Evolutionary conservation across 441 rosid genomes (phyloP).

Genomic region (Gossypium trilobum): DNA sequence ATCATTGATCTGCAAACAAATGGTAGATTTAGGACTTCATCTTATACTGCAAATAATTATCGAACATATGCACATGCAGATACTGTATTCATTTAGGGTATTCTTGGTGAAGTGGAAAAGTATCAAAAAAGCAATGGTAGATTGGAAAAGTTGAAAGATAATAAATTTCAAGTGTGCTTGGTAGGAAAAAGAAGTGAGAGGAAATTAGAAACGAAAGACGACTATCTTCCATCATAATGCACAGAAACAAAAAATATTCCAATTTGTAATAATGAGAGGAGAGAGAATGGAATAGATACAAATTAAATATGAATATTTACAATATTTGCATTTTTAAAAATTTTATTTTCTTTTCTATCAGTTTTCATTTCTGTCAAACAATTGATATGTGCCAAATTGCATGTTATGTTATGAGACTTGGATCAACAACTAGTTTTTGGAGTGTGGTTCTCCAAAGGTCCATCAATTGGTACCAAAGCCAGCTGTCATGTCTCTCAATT

Average conservation of each 20-base stretch:
- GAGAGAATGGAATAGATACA: background rate
- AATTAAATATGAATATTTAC: background rate
- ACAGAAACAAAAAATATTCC: background rate
- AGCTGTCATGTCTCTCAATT: background rate
- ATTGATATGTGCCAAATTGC: background rate
- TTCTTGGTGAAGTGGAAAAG: background rate
- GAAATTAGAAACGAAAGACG: background rate
- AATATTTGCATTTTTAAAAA: background rate
- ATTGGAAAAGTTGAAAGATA: background rate
- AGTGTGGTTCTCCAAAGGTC: background rate
- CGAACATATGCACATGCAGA: background rate
- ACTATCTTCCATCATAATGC: background rate
- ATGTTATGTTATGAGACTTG: background rate
- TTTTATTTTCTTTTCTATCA: background rate
- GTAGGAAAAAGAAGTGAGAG: background rate
- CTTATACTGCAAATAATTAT: background rate
- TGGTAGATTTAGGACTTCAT: background rate
- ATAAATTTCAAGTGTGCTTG: background rate
- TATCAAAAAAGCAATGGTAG: background rate
- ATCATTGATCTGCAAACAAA: slow-evolving; percentile 51
- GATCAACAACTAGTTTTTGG: background rate
- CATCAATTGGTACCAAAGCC: background rate
- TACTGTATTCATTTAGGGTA: background rate
- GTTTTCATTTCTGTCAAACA: background rate
- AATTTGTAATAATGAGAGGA: background rate